Percentiles rank a stretch among this genome's conserved stretches.
These are phyloP conservation scores for Scleromitrula shiraiana DNA, from an alignment of 2,329 filamentous ascomycete genomes.

Conservation along the genomic window DNA sequence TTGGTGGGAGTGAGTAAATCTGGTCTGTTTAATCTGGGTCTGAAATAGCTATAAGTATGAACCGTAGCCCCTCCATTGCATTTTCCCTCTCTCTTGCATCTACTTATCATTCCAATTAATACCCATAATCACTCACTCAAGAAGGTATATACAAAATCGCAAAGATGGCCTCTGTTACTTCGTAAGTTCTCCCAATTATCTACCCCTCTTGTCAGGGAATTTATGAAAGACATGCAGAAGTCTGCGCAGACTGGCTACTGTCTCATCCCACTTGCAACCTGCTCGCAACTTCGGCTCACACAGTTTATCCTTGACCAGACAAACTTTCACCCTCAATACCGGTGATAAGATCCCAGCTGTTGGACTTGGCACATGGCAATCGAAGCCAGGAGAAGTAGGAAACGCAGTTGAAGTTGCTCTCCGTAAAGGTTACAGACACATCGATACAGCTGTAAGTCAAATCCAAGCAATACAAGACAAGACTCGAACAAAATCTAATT, in stretches of 20 bases:
- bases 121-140: not conserved
- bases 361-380: constrained; percentile 75
- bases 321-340: constrained; percentile 62
- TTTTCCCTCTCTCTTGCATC: not conserved
- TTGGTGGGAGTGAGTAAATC: not conserved
- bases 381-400: constrained; percentile 55
- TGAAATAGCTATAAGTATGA: constrained; percentile 5
- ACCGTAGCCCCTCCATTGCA: not conserved
- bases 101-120: not conserved
- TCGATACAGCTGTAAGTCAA: constrained; percentile 46
- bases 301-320: constrained; percentile 24
- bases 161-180: constrained; percentile 27
- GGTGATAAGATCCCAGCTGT: constrained; percentile 71
- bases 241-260: constrained; percentile 8
- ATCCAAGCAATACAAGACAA: constrained; percentile 9
- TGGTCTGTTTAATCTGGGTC: not conserved
- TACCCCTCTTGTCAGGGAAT: constrained; percentile 12
- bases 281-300: constrained; percentile 16
- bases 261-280: constrained; percentile 6
- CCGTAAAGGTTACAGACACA: constrained; percentile 62
- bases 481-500: not conserved
- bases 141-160: not conserved
- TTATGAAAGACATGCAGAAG: constrained; percentile 8
- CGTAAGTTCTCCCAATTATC: constrained; percentile 19
- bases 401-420: constrained; percentile 65